These are phyloP conservation scores for Scleroderma citrinum DNA, from an alignment of 768 basidiomycete species.

Conservation along the genomic window DNA sequence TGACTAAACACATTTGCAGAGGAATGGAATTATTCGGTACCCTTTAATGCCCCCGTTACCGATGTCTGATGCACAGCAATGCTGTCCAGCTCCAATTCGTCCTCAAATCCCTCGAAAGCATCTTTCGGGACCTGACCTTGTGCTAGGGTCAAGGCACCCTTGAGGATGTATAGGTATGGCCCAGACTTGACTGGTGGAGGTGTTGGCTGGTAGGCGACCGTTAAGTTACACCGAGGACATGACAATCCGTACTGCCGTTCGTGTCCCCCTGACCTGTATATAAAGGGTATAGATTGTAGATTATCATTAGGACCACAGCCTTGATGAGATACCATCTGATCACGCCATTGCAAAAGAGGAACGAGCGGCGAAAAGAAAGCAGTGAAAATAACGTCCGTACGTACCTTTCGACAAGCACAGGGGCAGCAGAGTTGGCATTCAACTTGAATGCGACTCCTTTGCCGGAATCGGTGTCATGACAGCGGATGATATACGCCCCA, in stretches of 20 bases:
- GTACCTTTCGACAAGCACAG: slow-evolving; percentile 76
- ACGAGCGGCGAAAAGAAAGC: neutral
- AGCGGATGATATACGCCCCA: slow-evolving; percentile 72
- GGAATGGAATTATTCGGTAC: too few species aligned
- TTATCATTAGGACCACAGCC: slow-evolving; percentile 1
- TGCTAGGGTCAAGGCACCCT: slow-evolving; percentile 79
- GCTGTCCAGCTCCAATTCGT: neutral
- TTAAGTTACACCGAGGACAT: slow-evolving; percentile 45
- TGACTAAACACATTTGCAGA: neutral
- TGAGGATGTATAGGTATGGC: slow-evolving; percentile 73
- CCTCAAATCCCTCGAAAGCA: slow-evolving; percentile 47
- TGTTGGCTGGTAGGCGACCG: slow-evolving; percentile 65
- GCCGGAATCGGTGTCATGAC: slow-evolving; percentile 51
- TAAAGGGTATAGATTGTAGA: neutral
- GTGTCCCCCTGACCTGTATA: slow-evolving; percentile 54
- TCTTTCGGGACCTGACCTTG: slow-evolving; percentile 84
- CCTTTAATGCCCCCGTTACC: too few species aligned
- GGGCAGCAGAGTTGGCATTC: slow-evolving; percentile 64
- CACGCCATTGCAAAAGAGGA: neutral
- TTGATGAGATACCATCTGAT: slow-evolving; percentile 1
- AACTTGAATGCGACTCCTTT: slow-evolving; percentile 80
- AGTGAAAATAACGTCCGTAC: slow-evolving; percentile 14
- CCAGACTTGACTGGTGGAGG: slow-evolving; percentile 73
- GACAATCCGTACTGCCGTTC: slow-evolving; percentile 69
- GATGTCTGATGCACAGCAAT: too few species aligned